Evolutionary conservation across 306 rosid genomes (phyloP).

Genomic region (Aeschynomene evenia): DNA sequence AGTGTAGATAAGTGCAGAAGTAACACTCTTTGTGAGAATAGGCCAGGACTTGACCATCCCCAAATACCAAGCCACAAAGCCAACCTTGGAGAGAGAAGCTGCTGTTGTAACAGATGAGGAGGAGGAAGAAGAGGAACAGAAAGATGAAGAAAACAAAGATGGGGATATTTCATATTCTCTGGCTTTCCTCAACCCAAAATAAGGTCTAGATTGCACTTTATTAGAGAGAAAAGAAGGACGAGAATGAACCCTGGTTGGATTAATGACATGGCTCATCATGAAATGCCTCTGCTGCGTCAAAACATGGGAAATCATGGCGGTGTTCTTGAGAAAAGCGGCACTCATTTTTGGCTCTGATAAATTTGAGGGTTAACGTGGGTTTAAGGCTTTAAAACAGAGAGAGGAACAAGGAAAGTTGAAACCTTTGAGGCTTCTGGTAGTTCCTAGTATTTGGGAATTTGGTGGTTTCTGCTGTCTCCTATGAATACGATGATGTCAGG

Average conservation of each 20-base stretch:
- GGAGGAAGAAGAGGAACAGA: constrained; percentile 49
- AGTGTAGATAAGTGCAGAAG: constrained; percentile 67
- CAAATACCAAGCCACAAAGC: constrained; percentile 78
- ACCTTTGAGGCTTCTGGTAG: neutral
- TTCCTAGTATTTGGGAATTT: neutral
- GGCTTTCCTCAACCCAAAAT: constrained; percentile 46
- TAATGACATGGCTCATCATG: constrained; percentile 21
- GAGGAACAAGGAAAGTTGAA: neutral
- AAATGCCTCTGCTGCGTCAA: constrained; percentile 35
- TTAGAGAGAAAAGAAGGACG: constrained; percentile 22
- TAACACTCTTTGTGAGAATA: constrained; percentile 69
- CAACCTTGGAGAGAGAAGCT: constrained; percentile 39
- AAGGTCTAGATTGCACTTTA: constrained; percentile 38
- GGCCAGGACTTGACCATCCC: constrained; percentile 67
- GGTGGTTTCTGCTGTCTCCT: neutral
- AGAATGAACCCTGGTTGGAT: constrained; percentile 21
- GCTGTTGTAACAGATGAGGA: constrained; percentile 27
- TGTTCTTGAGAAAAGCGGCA: constrained; percentile 36
- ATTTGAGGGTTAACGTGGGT: neutral
- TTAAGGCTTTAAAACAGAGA: neutral
- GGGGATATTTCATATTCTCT: constrained; percentile 41
- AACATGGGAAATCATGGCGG: constrained; percentile 27
- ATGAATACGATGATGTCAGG: neutral
- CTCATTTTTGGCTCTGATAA: constrained; percentile 25
- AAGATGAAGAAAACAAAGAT: constrained; percentile 46